Evolutionary conservation across 768 basidiomycete species (phyloP), one percentile per base, ranked within the genome.

Genomic region (Lactarius pseudohatsudake): DNA sequence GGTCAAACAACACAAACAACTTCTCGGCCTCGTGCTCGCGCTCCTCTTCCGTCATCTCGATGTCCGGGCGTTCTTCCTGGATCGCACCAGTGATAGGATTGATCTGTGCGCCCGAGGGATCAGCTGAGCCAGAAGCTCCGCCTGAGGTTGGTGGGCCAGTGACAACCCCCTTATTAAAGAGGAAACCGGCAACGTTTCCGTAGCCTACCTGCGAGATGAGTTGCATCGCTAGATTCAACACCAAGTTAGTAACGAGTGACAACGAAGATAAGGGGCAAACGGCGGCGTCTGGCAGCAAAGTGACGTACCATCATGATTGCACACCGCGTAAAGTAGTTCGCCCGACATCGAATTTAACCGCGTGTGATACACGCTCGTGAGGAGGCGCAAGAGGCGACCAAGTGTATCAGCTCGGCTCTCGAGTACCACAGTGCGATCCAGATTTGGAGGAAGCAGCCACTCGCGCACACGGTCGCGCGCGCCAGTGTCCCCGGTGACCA

Each of bases 11-110:
- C 40, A 91, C 87, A 73, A 98, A 93, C 50, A 99, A 80, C 73
- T 88, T 89, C 80, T 98, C 96, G 62, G 95, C 90, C 78, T 99
- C 97, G 11, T 78, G 79, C 74, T 97, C 94, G 76, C 96, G 97
- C 81, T 99, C 96, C 74, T 96, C 95, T 36, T 96, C 89, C 0
- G 94, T 90, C 95, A 99, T 96, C 59, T 85, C 75, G 20, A 80
- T 72, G 57, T 77, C 79, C 2, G 77, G 75, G 62, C 77, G 76
- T 41, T 71, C 72, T 59, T 61, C 65, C 62, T 82, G 77, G 7
- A 81, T 83, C 15, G 86, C 86, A n/a, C 94, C 94, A 1, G 95
- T 96, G 74, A 93, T 95, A 1, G 92, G 93, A 74, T 94, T 90
- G 74, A 92, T 90, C 7, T 81, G 76, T 32, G 79, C 76, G 20